phyloP scores from a whole-genome alignment of 768 basidiomycete species.

The Mycena sanguinolenta region DNA sequence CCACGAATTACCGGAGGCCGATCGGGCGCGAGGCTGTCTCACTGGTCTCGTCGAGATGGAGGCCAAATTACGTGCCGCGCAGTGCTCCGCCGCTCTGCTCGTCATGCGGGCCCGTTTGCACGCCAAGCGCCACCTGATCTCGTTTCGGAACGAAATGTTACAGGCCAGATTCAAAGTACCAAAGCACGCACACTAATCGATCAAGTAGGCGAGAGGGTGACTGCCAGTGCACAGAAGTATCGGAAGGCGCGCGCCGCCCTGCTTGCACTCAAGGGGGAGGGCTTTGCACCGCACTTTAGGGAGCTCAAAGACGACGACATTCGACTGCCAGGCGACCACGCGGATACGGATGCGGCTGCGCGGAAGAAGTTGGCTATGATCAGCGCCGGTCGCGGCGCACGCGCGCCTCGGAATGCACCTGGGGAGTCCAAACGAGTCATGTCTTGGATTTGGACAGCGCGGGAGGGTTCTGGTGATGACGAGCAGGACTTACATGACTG shows the following conservation, averaged over 20 bases:
- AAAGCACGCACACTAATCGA: conserved; percentile 18
- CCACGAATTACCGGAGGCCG: neutral
- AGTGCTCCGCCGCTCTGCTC: conserved; percentile 15
- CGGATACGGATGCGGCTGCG: conserved; percentile 8
- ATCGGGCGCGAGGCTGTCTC: neutral
- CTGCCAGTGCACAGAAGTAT: neutral
- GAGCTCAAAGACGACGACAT: conserved; percentile 4
- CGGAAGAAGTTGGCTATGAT: conserved; percentile 22
- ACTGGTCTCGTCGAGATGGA: conserved; percentile 15
- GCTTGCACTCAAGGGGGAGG: neutral
- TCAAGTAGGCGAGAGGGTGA: conserved; percentile 20
- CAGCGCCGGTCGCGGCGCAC: too few relatives aligned
- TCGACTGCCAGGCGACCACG: conserved; percentile 11
- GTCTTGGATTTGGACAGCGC: conserved; percentile 30
- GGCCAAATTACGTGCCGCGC: conserved; percentile 12
- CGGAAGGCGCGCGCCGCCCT: neutral
- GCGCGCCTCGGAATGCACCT: conserved; percentile 13
- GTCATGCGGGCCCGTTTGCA: conserved; percentile 16
- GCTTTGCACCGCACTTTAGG: neutral
- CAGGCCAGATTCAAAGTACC: conserved; percentile 5
- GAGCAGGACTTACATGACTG: neutral
- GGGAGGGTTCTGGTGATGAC: neutral
- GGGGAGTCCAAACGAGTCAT: neutral
- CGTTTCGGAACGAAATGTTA: conserved; percentile 17
- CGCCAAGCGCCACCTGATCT: conserved; percentile 26